Base-by-base conservation (phyloP, 805 yeast genomes). In the Schwanniomyces polymorphus region DNA sequence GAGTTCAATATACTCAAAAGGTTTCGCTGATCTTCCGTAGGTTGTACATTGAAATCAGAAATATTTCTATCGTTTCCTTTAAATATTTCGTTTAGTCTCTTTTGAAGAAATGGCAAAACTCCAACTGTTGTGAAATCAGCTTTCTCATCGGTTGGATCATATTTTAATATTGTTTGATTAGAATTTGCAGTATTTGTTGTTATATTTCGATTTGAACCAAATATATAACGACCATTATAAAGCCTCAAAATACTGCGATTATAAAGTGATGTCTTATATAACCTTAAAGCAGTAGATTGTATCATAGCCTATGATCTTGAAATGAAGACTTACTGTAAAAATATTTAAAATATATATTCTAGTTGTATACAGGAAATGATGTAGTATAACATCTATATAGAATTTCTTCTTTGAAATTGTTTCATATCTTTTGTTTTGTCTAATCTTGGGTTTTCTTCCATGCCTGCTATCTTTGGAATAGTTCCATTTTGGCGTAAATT, bases 391-490 rank as follows among this genome's bases (percentile, higher is more conserved):
- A 14, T 26, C 23, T 62, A 84, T 41, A 82, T 73, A 47, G 91
- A 85, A 58, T 88, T 86, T 55, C 94, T 74, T 64, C 95, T 76
- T 43, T 76, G 56, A 12, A 61, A 52, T 42, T 41, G 31, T 31
- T 34, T 43, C 44, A 52, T 67, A 59, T 56, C 69, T 55, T 53
- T 58, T 17, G 37, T 53, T 23, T 38, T 48, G 23, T 44, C 47
- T 1, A 48, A 31, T 18, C 43, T 49, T 7, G 46, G 38, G 38
- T 54, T 53, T 21, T 56, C 63, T 18, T 57, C 53, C 60, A 62
- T 59, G 0, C 88, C 90, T 1, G 90, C 82, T 34, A 87, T 79
- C 3, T 67, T 60, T 6, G 92, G 89, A 57, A 91, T 61, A 52
- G 77, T 72, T 5, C 82, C 81, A 12, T 75, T 65, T 2, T 70